Percentiles rank a stretch among this genome's conserved stretches.
phyloP scores from a whole-genome alignment of 345 rosid species.

The Combretum micranthum region DNA sequence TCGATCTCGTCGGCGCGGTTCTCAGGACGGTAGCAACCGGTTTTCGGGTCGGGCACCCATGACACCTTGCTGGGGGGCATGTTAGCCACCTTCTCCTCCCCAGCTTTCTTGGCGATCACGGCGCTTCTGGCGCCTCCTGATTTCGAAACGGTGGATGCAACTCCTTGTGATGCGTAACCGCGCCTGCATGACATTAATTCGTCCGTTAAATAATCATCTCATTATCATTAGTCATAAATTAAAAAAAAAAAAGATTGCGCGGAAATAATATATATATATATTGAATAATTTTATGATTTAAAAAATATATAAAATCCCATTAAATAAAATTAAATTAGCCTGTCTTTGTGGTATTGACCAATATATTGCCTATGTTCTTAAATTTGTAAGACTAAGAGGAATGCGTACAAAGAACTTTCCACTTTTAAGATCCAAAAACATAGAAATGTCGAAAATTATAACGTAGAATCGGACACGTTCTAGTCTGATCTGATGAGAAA shows the following conservation, averaged over 20 bases:
- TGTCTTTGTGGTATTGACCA: too few species aligned
- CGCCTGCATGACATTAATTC: conserved; percentile 15
- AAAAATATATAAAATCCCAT: too few species aligned
- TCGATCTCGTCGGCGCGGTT: conserved; percentile 54
- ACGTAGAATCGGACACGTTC: not conserved
- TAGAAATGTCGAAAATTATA: not conserved
- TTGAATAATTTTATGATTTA: too few species aligned
- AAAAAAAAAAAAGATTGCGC: too few species aligned
- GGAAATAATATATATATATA: too few species aligned
- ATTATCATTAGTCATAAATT: too few species aligned
- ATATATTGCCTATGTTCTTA: too few species aligned
- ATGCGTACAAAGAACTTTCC: not conserved
- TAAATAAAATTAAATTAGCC: too few species aligned
- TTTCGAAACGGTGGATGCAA: conserved; percentile 15
- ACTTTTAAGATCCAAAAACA: not conserved
- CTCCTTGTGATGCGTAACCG: conserved; percentile 25
- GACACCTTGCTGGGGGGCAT: conserved; percentile 36
- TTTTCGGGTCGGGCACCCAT: conserved; percentile 83
- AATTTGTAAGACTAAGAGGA: not conserved
- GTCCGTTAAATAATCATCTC: too few species aligned
- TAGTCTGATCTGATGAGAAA: too few species aligned
- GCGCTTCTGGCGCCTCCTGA: conserved; percentile 17
- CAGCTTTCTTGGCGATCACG: conserved; percentile 38
- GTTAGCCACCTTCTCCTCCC: conserved; percentile 27
- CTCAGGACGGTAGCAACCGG: conserved; percentile 82